Base-by-base conservation (phyloP, 129 eudicot species). In the Saposhnikovia divaricata region DNA sequence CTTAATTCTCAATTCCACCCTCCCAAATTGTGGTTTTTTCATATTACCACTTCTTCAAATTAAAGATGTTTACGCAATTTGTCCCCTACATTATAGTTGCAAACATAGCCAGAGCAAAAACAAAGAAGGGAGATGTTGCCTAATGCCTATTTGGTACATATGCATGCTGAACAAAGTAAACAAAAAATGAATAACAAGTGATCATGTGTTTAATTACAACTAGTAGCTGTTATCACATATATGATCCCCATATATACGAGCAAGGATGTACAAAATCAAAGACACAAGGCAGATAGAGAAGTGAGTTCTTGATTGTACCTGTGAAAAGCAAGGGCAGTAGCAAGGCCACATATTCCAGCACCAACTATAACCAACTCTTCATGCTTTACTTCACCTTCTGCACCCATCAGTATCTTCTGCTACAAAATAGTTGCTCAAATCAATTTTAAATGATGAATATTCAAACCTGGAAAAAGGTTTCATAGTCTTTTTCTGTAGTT, bases 301-400 rank as follows among this genome's bases (percentile, higher is more conserved):
- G 21, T 66, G 9, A 66, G 42, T 27, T 8, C 12, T 9, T 66
- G 40, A 66, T 9, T 13, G 9, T 10, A 81, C 84, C 84, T 81
- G 70, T 82, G 85, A 48, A 82, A 76, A 76, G 81, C 85, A 69
- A 82, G 85, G 8, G 85, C 85, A 1, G 85, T 82, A 50, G 85
- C 81, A 66, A 82, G 85, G 5, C 85, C 85, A 48, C 85, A 77
- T 43, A 82, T 82, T 59, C 85, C 85, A 47, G 57, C 85, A 2
- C 85, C 85, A 48, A 76, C 77, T 47, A 82, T 82, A 39, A 82
- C 85, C 0, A 82, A 65, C 13, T 81, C 53, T 1, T 81, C 51
- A 74, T 44, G 14, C 72, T 65, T 65, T 5, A 65, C 40, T 28
- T 65, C 27, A 55, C 65, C 71, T 65, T 27, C 1, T 65, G 71